Evolutionary conservation across 108 stramenopile species (phyloP).

Genomic region (Stephanodiscus minutulus): DNA sequence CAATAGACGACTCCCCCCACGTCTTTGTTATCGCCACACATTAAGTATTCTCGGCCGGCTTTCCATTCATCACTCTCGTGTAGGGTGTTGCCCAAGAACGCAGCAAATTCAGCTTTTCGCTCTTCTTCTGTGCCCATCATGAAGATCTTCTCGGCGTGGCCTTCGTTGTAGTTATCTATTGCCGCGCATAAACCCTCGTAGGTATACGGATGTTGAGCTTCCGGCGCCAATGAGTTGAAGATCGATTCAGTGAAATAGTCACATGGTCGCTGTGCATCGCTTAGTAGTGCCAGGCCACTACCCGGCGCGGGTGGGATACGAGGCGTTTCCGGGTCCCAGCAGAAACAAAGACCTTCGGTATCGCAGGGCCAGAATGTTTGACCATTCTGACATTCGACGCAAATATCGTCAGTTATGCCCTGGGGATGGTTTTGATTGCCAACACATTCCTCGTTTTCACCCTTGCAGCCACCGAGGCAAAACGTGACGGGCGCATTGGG

Average conservation of each 20-base stretch:
- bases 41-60: slow-evolving; percentile 45
- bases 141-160: slow-evolving; percentile 48
- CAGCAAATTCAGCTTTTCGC: slow-evolving; percentile 38
- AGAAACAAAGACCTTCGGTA: slow-evolving; percentile 50
- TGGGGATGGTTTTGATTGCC: slow-evolving; percentile 52
- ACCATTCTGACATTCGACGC: slow-evolving; percentile 23
- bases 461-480: slow-evolving; percentile 36
- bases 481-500: slow-evolving; percentile 34
- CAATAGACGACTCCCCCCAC: slow-evolving; percentile 43
- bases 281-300: slow-evolving; percentile 33
- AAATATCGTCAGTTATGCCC: slow-evolving; percentile 33
- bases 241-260: slow-evolving; percentile 45
- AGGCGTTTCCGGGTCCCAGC: slow-evolving; percentile 43
- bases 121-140: slow-evolving; percentile 50
- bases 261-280: slow-evolving; percentile 40
- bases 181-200: slow-evolving; percentile 45
- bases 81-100: slow-evolving; percentile 38
- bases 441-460: slow-evolving; percentile 36
- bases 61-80: slow-evolving; percentile 50
- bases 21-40: slow-evolving; percentile 42
- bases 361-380: slow-evolving; percentile 54
- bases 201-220: slow-evolving; percentile 41
- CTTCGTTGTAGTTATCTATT: slow-evolving; percentile 47
- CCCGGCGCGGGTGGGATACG: slow-evolving; percentile 46
- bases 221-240: slow-evolving; percentile 34